A percentile compares a stretch with the other conserved stretches of the same genome.
phyloP scores from a whole-genome alignment of 805 yeast species.

The Suhomyces prunicola region DNA sequence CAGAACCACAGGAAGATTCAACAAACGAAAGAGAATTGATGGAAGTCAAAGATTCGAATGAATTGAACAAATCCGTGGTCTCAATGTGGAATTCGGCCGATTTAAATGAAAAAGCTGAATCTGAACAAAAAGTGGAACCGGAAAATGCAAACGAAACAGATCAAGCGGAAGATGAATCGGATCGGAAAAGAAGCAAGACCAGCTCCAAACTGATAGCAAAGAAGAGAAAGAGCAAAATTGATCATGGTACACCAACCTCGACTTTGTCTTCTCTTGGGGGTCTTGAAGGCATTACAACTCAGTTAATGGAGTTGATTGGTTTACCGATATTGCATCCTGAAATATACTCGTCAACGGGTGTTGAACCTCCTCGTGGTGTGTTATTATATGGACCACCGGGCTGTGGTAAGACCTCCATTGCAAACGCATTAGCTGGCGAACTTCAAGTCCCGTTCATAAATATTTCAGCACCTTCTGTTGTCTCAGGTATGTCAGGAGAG shows the following conservation, averaged over 20 bases:
- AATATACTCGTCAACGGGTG: constrained; percentile 80
- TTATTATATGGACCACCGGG: constrained; percentile 98
- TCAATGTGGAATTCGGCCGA: constrained; percentile 54
- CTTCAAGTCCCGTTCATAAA: constrained; percentile 88
- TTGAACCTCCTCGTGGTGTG: constrained; percentile 93
- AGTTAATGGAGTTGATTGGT: constrained; percentile 85
- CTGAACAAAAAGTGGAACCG: constrained; percentile 11
- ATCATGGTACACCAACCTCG: constrained; percentile 66
- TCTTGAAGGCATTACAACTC: constrained; percentile 77
- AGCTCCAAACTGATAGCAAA: constrained; percentile 28
- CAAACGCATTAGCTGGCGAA: constrained; percentile 94
- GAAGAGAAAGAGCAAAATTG: constrained; percentile 41
- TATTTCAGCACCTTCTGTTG: constrained; percentile 92
- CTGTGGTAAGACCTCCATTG: constrained; percentile 96
- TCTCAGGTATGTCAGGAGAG: constrained; percentile 99
- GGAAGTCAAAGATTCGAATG: constrained; percentile 63
- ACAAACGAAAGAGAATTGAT: constrained; percentile 49
- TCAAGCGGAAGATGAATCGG: constrained; percentile 22
- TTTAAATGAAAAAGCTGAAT: constrained; percentile 10
- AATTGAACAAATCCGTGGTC: constrained; percentile 74
- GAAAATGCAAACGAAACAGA: constrained; percentile 1
- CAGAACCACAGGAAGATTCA: constrained; percentile 27
- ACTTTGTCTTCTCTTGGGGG: constrained; percentile 83
- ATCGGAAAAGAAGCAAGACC: constrained; percentile 54
- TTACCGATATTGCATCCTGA: constrained; percentile 94